A percentile compares a stretch with the other conserved stretches of the same genome.
phyloP scores from a whole-genome alignment of 805 yeast genomes.

The Middelhovenomyces tepae region DNA sequence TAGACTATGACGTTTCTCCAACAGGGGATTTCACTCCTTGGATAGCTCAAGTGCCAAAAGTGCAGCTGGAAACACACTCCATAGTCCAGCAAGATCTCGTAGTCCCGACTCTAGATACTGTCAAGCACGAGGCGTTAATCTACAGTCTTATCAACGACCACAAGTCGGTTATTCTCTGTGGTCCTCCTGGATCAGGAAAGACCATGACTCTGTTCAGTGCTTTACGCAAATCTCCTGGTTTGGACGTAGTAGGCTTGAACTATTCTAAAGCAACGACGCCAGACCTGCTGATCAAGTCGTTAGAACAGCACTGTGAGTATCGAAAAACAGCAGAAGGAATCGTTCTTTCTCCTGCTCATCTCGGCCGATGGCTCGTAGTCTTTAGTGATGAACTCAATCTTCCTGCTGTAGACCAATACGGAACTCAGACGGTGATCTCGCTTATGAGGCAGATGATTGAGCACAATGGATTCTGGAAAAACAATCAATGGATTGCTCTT shows the following conservation, averaged over 20 bases:
- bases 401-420: conserved; percentile 63
- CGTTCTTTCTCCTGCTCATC: conserved; percentile 46
- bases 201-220: conserved; percentile 81
- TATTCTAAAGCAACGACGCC: conserved; percentile 78
- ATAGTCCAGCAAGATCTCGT: conserved; percentile 54
- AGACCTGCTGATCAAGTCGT: conserved; percentile 44
- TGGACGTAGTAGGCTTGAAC: conserved; percentile 60
- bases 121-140: conserved; percentile 54
- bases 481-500: conserved; percentile 57
- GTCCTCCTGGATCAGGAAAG: conserved; percentile 97
- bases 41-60: conserved; percentile 31
- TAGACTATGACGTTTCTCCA: conserved; percentile 39
- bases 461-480: conserved; percentile 67
- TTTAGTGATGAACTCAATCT: conserved; percentile 90
- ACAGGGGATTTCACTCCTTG: conserved; percentile 41
- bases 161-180: conserved; percentile 65
- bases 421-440: conserved; percentile 62
- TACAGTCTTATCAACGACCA: conserved; percentile 47
- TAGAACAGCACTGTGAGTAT: conserved; percentile 69
- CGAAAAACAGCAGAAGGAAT: conserved; percentile 43
- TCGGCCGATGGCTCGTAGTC: conserved; percentile 65
- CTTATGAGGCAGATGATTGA: conserved; percentile 70
- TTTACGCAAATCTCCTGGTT: conserved; percentile 45
- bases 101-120: conserved; percentile 73
- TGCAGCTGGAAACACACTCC: conserved; percentile 48